Conservation (phyloP, 768 basidiomycete genomes). For the Serendipita indica region DNA sequence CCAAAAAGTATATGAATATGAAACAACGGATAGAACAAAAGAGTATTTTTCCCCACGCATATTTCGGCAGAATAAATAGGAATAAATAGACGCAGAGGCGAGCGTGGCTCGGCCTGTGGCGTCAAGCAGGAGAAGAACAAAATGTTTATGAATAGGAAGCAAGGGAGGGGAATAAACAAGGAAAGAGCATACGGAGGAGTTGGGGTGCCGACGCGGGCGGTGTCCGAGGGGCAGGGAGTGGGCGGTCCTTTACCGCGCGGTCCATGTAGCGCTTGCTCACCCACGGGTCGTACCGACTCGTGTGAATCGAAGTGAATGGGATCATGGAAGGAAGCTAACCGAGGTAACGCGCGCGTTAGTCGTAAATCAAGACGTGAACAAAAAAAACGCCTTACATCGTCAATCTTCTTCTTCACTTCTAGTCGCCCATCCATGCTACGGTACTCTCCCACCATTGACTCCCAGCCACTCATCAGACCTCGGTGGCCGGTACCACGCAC, state of each 20-base stretch:
- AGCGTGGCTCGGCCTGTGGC: no score
- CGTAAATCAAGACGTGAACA: background rate
- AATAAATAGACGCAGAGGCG: no score
- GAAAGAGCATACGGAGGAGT: constrained; percentile 8
- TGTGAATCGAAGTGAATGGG: background rate
- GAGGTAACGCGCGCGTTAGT: background rate
- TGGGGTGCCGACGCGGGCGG: background rate
- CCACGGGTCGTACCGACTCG: background rate
- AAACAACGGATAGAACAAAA: no score
- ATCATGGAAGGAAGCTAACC: background rate
- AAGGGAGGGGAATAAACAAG: background rate
- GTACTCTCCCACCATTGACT: constrained; percentile 1
- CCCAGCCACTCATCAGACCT: background rate
- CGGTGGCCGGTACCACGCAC: background rate
- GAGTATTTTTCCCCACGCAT: no score
- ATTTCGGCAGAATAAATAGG: no score
- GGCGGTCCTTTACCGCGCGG: background rate
- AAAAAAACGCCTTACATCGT: background rate
- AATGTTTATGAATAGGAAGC: background rate
- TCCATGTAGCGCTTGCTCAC: background rate
- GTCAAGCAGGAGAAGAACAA: background rate
- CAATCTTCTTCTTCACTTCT: background rate
- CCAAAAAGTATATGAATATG: no score
- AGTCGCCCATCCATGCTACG: background rate
- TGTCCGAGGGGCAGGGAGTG: background rate